phyloP scores from a whole-genome alignment of 179 eudicot genomes.

The Nepenthes alata region DNA sequence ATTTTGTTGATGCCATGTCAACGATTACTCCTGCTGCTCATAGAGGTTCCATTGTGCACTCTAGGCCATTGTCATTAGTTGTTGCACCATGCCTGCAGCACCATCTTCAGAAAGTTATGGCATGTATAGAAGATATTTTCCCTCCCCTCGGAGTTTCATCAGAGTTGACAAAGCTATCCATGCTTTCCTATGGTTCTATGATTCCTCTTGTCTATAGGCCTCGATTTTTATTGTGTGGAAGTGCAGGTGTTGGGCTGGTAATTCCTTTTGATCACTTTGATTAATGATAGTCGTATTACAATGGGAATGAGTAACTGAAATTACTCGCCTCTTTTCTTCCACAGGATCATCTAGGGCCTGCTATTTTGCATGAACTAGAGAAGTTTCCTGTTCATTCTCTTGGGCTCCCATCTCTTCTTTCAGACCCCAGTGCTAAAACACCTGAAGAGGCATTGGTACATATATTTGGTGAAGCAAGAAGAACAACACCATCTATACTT shows the following conservation, averaged over 20 bases:
- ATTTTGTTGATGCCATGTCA: conserved; percentile 91
- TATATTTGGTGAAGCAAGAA: conserved; percentile 94
- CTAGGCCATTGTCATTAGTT: conserved; percentile 86
- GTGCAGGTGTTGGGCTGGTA: conserved; percentile 92
- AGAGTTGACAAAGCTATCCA: conserved; percentile 58
- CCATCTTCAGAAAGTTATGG: conserved; percentile 65
- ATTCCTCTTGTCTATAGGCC: conserved; percentile 92
- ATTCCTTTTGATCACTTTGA: conserved; percentile 9
- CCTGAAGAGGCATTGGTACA: conserved; percentile 99
- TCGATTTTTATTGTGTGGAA: conserved; percentile 70
- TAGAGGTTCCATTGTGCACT: conserved; percentile 95
- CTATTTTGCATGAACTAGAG: conserved; percentile 91
- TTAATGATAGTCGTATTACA: background rate
- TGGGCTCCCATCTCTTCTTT: conserved; percentile 93
- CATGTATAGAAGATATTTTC: conserved; percentile 64
- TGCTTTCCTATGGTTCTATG: conserved; percentile 79
- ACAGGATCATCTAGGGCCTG: conserved; percentile 99
- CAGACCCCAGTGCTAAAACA: conserved; percentile 98
- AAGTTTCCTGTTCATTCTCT: conserved; percentile 98
- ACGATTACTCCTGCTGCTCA: conserved; percentile 99
- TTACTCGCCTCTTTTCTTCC: conserved; percentile 31
- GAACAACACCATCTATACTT: conserved; percentile 89
- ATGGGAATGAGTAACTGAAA: conserved; percentile 15
- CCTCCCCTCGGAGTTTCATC: conserved; percentile 64
- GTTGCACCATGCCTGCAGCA: conserved; percentile 82